These are phyloP conservation scores for Dalechampia spathulata DNA, from an alignment of 441 rosid species.

Conservation along the genomic window DNA sequence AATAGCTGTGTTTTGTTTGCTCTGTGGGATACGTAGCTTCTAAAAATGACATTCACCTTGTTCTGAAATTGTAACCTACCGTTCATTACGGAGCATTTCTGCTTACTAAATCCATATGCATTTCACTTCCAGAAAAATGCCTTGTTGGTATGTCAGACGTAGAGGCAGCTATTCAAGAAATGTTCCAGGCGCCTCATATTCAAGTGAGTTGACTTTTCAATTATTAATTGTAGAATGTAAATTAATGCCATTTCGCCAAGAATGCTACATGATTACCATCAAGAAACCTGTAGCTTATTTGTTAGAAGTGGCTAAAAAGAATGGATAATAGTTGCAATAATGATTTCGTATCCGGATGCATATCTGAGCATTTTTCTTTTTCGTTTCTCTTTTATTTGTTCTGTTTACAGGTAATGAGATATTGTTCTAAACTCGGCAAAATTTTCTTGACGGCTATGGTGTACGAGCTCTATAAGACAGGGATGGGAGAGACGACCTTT, in stretches of 20 bases:
- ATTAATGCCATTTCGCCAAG: background rate
- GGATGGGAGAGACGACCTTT: slow-evolving; percentile 83
- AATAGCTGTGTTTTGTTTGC: no score
- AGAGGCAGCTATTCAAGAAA: slow-evolving; percentile 91
- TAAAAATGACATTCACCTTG: no score
- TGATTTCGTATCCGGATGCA: background rate
- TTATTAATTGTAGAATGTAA: background rate
- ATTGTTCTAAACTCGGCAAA: slow-evolving; percentile 59
- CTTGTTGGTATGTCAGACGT: slow-evolving; percentile 75
- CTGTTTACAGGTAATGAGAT: slow-evolving; percentile 62
- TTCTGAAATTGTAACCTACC: background rate
- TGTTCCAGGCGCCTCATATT: slow-evolving; percentile 98
- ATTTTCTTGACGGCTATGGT: slow-evolving; percentile 93
- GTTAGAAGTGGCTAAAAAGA: no score
- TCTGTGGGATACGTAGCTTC: no score
- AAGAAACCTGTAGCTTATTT: background rate
- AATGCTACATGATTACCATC: background rate
- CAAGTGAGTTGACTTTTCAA: slow-evolving; percentile 50
- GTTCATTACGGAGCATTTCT: background rate
- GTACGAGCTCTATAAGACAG: slow-evolving; percentile 86
- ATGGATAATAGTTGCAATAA: background rate
- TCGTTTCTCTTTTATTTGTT: background rate
- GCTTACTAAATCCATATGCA: slow-evolving; percentile 8
- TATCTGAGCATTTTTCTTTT: slow-evolving; percentile 1
- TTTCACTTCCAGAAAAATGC: slow-evolving; percentile 37